Evolutionary conservation across 192 early-diverging fungal species (phyloP).

Genomic region (Coemansia sp.): DNA sequence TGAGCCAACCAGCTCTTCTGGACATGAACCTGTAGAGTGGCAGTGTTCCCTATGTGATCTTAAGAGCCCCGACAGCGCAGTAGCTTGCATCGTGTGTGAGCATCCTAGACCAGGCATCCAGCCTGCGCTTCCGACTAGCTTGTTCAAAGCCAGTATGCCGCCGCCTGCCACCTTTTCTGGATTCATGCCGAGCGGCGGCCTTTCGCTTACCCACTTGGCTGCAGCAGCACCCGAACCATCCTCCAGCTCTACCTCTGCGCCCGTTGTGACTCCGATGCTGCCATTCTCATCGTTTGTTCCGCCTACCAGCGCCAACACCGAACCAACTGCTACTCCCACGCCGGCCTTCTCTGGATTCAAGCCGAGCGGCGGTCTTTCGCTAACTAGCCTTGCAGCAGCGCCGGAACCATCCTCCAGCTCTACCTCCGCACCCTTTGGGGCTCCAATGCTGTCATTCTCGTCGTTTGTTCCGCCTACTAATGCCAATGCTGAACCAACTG

Average conservation of each 20-base stretch:
- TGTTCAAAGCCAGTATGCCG: background rate
- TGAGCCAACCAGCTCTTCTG: background rate
- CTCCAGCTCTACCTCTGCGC: slow-evolving; percentile 1
- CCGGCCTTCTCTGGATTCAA: background rate
- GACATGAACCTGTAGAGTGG: background rate
- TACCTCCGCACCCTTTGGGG: background rate
- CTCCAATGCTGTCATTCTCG: slow-evolving; percentile 1
- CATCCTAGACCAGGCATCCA: background rate
- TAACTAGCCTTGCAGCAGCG: background rate
- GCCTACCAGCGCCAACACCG: slow-evolving; percentile 13
- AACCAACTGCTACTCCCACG: background rate
- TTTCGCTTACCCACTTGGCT: background rate
- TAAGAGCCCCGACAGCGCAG: background rate
- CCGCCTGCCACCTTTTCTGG: slow-evolving; percentile 3
- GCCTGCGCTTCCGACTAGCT: background rate
- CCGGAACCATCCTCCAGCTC: background rate
- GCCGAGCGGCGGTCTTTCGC: background rate
- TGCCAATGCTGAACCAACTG: slow-evolving; percentile 3
- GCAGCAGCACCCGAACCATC: background rate
- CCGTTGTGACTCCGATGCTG: background rate
- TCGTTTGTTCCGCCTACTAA: slow-evolving; percentile 30
- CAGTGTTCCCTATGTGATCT: background rate
- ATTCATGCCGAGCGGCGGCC: slow-evolving; percentile 25
- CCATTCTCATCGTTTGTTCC: slow-evolving; percentile 28
- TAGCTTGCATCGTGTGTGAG: background rate